Conservation (phyloP, 148 eudicot genomes). For the Nepenthes gracilis region DNA sequence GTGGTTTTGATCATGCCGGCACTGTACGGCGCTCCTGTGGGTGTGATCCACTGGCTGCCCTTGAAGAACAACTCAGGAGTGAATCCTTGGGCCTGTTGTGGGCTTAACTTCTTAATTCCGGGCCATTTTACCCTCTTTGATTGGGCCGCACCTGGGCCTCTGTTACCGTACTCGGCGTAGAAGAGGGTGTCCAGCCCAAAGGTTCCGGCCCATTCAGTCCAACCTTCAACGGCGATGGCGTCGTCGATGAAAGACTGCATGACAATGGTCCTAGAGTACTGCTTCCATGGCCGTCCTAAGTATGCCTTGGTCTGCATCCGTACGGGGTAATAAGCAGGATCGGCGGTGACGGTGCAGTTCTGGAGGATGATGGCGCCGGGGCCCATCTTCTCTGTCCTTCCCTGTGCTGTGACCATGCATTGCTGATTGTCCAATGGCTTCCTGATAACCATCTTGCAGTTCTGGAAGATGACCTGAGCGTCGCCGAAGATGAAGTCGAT, state of each 20-base stretch:
- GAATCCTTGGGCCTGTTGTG: not conserved
- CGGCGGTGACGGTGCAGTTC: slow-evolving; percentile 7
- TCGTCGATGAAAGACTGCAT: slow-evolving; percentile 34
- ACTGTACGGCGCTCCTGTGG: not conserved
- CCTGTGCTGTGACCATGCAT: slow-evolving; percentile 40
- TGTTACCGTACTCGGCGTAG: slow-evolving; percentile 33
- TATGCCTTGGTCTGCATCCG: slow-evolving; percentile 19
- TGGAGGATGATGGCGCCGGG: slow-evolving; percentile 29
- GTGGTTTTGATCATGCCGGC: not conserved
- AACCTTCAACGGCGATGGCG: slow-evolving; percentile 39
- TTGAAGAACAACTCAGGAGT: not conserved
- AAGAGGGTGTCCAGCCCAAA: slow-evolving; percentile 11
- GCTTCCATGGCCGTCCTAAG: slow-evolving; percentile 50
- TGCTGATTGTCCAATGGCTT: slow-evolving; percentile 21
- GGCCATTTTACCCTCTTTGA: slow-evolving; percentile 21
- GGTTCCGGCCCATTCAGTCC: slow-evolving; percentile 20
- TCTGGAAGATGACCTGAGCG: slow-evolving; percentile 28
- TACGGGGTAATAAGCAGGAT: slow-evolving; percentile 5
- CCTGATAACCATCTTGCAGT: slow-evolving; percentile 20
- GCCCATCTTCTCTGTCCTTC: slow-evolving; percentile 20
- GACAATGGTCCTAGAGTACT: slow-evolving; percentile 22
- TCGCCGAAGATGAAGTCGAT: slow-evolving; percentile 54
- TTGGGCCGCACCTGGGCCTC: slow-evolving; percentile 23
- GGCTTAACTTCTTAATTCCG: not conserved
- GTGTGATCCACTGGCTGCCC: not conserved